Base-by-base conservation (phyloP, 345 rosid genomes). In the Moringa oleifera region DNA sequence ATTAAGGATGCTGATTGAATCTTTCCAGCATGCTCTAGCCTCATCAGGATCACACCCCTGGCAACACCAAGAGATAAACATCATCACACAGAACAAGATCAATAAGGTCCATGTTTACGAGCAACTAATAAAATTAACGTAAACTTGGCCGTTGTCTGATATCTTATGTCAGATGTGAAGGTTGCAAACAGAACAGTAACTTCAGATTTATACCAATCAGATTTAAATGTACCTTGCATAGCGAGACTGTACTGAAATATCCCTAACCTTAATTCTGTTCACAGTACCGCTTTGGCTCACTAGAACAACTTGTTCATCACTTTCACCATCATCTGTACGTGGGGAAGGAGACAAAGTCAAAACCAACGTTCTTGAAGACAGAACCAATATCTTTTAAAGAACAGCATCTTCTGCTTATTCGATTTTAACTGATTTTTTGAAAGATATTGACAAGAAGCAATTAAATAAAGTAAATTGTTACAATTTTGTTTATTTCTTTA, bases 41-140 rank as follows among this genome's bases (percentile, higher is more conserved):
- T 80, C 99, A 90, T 90, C 69, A 94, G 73, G 62, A 90, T 90
- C 62, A 94, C 97, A 10, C 99, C 99, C 72, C 99, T 92, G 80
- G 76, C 18, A 10, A 70, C 22, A 25, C 16, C 24, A 55, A 51
- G 17, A 22, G 36, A 61, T n/a, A 7, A 67, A 24, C 3, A 10
- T 19, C 0, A 1, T n/a, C 19, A 22, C 23, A 49, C 17, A 4
- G 37, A 4, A 33, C 11, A 4, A 33, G 37, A 33, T 33, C n/a
- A n/a, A n/a, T n/a, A n/a, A 45, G 24, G 45, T 55, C 33, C 31
- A 53, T 37, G 33, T 28, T 28, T 2, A 28, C 33, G 8, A 28
- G 5, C 3, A 28, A 28, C 33, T 28, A 28, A 28, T 28, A 28
- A 28, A 28, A 8, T 28, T 28, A 28, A 28, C 33, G 8, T 28